Evolutionary conservation across 306 rosid genomes (phyloP), one percentile per base, ranked within the genome.

Genomic region (Lablab purpureus): DNA sequence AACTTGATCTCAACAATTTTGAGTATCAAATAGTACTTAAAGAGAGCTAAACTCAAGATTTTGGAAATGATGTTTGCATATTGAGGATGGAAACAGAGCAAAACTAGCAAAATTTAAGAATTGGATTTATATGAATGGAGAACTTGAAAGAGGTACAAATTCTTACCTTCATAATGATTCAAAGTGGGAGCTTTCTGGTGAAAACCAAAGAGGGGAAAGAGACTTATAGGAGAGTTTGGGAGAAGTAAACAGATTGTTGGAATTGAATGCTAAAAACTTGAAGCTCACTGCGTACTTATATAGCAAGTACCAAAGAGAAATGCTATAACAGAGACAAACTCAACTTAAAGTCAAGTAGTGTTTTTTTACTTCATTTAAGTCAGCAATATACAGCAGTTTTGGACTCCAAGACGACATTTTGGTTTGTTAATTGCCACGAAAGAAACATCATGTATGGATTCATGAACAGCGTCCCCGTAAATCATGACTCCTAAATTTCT

Each of bases 151-250:
- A n/a, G 41, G 52, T 4, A 34, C 1, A 14, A 66, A 59, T 60
- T 77, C 59, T 73, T 49, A 85, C 84, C 88, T 30, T 85, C 84
- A 81, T 78, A 54, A 60, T 67, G 81, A 40, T 73, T 75, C 52
- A 75, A 74, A 72, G 45, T 71, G 43, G 32, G 64, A 37, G 0
- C 59, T 54, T 52, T 50, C 11, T 13, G 28, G n/a, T 1, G 63
- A 68, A 47, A 50, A 50, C 7, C 4, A 45, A 45, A 55, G 13
- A 23, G 46, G 32, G 0, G 3, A 5, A 13, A 40, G n/a, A 40
- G 37, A 3, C 11, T 32, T 49, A 1, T 59, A 37, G 40, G 22
- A 25, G 49, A 19, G 5, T 69, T 51, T 74, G 46, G 58, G 73
- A 52, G 59, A 27, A 64, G 34, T 2, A 23, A 67, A 43, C 45